Evolutionary conservation across 164 flowering plant genomes (phyloP).

Genomic region (Dillenia suffruticosa): DNA sequence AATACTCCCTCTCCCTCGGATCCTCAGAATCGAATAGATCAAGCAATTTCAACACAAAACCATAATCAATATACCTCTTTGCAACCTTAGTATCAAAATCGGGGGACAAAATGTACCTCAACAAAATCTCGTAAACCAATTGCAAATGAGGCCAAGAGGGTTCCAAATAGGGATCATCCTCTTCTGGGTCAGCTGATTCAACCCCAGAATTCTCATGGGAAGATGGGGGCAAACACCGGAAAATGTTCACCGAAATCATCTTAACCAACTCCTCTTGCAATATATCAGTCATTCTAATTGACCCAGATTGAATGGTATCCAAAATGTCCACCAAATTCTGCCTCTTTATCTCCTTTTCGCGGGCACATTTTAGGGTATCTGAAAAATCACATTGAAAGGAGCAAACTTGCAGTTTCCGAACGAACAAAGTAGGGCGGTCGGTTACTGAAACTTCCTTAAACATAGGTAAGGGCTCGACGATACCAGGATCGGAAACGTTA

Average conservation of each 20-base stretch:
- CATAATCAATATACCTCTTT: slow-evolving; percentile 35
- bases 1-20: slow-evolving; percentile 38
- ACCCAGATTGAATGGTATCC: slow-evolving; percentile 40
- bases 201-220: slow-evolving; percentile 34
- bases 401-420: slow-evolving; percentile 40
- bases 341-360: slow-evolving; percentile 44
- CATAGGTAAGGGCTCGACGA: slow-evolving; percentile 37
- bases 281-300: slow-evolving; percentile 30
- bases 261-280: slow-evolving; percentile 36
- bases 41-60: slow-evolving; percentile 34
- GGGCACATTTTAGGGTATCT: slow-evolving; percentile 30
- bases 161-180: slow-evolving; percentile 36
- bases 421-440: slow-evolving; percentile 38
- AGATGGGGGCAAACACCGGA: slow-evolving; percentile 41
- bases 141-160: slow-evolving; percentile 41
- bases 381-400: slow-evolving; percentile 36
- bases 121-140: slow-evolving; percentile 34
- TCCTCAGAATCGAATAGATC: slow-evolving; percentile 42
- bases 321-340: slow-evolving; percentile 40
- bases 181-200: slow-evolving; percentile 26
- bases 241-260: slow-evolving; percentile 35
- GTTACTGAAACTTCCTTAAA: slow-evolving; percentile 34
- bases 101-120: slow-evolving; percentile 31
- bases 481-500: slow-evolving; percentile 9
- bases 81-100: slow-evolving; percentile 38